A percentile compares a stretch with the other conserved stretches of the same genome.
These are phyloP conservation scores for Mitragyna speciosa DNA, from an alignment of 257 asterid species.

Conservation along the genomic window DNA sequence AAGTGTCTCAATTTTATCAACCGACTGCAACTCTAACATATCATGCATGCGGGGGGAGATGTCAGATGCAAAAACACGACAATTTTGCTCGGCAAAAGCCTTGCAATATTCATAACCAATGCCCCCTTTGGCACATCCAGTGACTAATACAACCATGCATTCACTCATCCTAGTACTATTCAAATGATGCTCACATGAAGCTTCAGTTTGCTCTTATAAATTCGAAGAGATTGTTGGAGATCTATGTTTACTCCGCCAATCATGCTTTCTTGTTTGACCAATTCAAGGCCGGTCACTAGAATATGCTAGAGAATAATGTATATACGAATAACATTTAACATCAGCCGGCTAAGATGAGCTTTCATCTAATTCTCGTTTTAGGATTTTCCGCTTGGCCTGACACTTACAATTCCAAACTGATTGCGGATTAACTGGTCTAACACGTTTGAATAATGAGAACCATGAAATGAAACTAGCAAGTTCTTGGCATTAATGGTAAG, in stretches of 20 bases:
- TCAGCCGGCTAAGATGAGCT: constrained; percentile 6
- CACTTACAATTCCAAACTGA: neutral
- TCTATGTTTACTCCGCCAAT: constrained; percentile 27
- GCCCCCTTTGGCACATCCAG: constrained; percentile 82
- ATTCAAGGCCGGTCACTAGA: constrained; percentile 5
- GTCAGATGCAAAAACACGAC: constrained; percentile 61
- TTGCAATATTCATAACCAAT: constrained; percentile 82
- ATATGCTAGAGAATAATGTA: constrained; percentile 6
- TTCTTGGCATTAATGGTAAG: neutral
- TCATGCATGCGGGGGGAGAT: constrained; percentile 36
- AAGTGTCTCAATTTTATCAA: constrained; percentile 40
- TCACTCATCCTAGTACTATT: constrained; percentile 26
- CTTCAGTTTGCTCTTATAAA: neutral
- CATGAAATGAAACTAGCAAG: no score
- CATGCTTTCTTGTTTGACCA: neutral
- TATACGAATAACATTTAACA: constrained; percentile 1
- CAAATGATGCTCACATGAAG: neutral
- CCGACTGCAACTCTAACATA: constrained; percentile 44
- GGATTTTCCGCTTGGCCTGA: neutral
- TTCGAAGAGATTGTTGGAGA: neutral
- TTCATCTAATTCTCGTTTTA: neutral
- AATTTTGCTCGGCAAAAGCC: constrained; percentile 63
- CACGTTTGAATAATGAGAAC: neutral
- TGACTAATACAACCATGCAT: constrained; percentile 58
- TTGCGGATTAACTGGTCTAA: no score